Percentiles rank a stretch among this genome's conserved stretches.
Conservation (phyloP, 179 eudicot genomes). For the Beta macrorhiza region DNA sequence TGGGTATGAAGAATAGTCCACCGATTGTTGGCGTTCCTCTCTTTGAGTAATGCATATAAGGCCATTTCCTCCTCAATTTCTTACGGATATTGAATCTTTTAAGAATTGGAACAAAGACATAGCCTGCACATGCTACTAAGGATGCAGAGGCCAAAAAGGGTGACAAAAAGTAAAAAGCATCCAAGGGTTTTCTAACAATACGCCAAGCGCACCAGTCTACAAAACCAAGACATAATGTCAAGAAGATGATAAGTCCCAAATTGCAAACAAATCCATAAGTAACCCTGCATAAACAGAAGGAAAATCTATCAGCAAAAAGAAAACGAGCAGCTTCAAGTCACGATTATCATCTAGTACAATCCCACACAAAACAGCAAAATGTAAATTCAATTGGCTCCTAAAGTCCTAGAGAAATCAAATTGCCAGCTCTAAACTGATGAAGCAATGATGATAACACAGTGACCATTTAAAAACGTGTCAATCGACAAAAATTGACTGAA, state of each 20-base stretch:
- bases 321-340: not conserved
- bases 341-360: not conserved
- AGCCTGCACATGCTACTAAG: conserved; percentile 67
- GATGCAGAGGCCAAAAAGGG: conserved; percentile 69
- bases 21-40: conserved; percentile 85
- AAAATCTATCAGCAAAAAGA: not conserved
- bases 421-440: not conserved
- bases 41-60: conserved; percentile 42
- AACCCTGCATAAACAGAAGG: conserved; percentile 53
- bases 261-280: conserved; percentile 61
- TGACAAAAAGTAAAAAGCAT: conserved; percentile 58
- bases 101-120: conserved; percentile 69
- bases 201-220: conserved; percentile 90
- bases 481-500: not conserved
- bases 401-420: not conserved
- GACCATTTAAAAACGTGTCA: not conserved
- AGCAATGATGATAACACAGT: not conserved
- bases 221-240: conserved; percentile 50
- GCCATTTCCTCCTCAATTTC: conserved; percentile 51
- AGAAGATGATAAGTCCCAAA: conserved; percentile 61
- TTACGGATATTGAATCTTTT: conserved; percentile 53
- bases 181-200: conserved; percentile 74
- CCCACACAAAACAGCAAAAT: not conserved
- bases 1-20: conserved; percentile 75
- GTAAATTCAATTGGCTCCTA: not conserved